Base-by-base conservation (phyloP, 176 grass and related monocot genomes). In the Ensete glaucum region DNA sequence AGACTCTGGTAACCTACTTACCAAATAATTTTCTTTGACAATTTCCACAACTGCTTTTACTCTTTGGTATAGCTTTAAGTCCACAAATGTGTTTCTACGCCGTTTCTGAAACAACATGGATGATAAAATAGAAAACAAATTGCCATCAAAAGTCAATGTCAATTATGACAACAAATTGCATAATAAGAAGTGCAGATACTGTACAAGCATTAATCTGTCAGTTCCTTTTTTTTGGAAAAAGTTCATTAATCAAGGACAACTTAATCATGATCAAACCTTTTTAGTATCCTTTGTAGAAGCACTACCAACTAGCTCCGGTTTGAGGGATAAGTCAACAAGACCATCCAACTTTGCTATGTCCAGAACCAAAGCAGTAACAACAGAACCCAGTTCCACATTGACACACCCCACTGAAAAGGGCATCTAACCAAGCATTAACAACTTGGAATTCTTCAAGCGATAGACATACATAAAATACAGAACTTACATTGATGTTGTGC, bases 401-500 rank as follows among this genome's bases (percentile, higher is more conserved):
- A 27, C 54, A 65, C 76, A 88, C 77, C 82, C 86, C 49, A 85
- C 94, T 98, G 79, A 34, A 76, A 67, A 64, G 75, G 8, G 52
- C 66, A 72, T 15, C 2, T 21, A 58, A 60, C 9, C 23, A 43
- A 80, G 14, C 2, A 74, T 73, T n/a, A 63, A 62, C 6, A 22
- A 21, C 20, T 10, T 34, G 52, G 52, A 75, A 29, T 22, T 76
- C 8, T 76, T 67, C 48, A 70, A 80, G 58, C 25, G 34, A 73
- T 7, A 66, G 69, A 73, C 76, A 16, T 22, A 83, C 1, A 71
- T 3, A 79, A 52, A 63, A 71, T 15, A 21, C 11, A 77, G 73
- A 69, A 82, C 80, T 91, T 82, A 93, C 94, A 76, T 58, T 98
- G 94, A 88, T 98, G 88, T 80, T 89, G 86, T 93, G 92, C 77